Percentiles rank a stretch among this genome's conserved stretches.
phyloP scores from a whole-genome alignment of 1,284 basidiomycete genomes.

The Boletellus deceptivus region DNA sequence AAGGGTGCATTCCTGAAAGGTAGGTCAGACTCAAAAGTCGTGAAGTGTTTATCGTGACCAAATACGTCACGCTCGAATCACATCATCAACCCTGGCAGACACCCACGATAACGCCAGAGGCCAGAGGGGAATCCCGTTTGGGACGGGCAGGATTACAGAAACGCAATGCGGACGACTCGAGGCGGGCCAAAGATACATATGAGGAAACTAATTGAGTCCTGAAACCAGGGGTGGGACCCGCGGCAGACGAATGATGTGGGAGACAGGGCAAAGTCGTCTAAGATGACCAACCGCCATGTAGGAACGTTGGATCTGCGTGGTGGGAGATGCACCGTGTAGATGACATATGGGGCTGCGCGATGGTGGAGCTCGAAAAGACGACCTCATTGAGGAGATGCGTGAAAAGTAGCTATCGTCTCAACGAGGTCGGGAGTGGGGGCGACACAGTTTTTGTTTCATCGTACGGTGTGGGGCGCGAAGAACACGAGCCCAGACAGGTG shows the following conservation, averaged over 20 bases:
- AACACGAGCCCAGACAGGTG: background rate
- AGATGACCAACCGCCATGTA: conserved; percentile 16
- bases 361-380: background rate
- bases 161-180: conserved; percentile 23
- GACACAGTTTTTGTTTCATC: too few relatives aligned
- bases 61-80: background rate
- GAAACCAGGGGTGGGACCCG: conserved; percentile 7
- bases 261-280: conserved; percentile 4
- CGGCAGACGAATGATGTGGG: conserved; percentile 1
- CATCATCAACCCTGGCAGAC: background rate
- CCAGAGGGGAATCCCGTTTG: conserved; percentile 3
- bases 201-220: conserved; percentile 1
- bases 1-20: background rate
- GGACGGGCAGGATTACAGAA: background rate
- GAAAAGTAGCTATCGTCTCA: too few relatives aligned
- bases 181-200: conserved; percentile 7
- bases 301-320: conserved; percentile 26
- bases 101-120: conserved; percentile 5
- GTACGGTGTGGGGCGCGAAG: background rate
- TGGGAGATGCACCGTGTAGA: background rate
- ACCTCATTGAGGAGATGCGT: too few relatives aligned
- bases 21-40: background rate
- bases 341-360: background rate
- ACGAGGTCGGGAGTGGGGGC: too few relatives aligned
- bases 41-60: background rate